Base-by-base conservation (phyloP, 2,329 filamentous ascomycete genomes). In the Ceratocystis variospora region DNA sequence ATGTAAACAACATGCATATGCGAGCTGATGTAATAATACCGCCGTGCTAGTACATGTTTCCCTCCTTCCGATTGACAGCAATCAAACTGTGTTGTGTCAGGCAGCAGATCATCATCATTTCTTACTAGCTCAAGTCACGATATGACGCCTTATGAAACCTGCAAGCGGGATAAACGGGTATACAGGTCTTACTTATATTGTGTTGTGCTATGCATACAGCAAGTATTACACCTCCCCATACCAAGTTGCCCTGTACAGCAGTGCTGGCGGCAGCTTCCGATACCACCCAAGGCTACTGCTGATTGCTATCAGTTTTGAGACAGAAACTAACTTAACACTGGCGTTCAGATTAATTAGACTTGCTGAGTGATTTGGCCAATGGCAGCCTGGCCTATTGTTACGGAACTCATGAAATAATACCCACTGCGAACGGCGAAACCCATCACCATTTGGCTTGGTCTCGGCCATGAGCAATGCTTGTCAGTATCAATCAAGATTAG, bases 141-240 rank as follows among this genome's bases (percentile, higher is more conserved):
- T n/a, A 59, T 33, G 53, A 59, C 53, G 28, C 28, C 53, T 37
- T 33, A 59, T 59, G 53, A 59, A 59, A 59, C 53, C 22, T 31
- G 15, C 53, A n/a, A n/a, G 53, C 17, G 53, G 53, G 5, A 59
- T 25, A 19, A 31, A n/a, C 53, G 28, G 28, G 22, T 59, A 19
- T 37, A 7, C 53, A 25, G 28, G 22, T 59, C 22, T 25, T 25
- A 25, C 22, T 25, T 25, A 25, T 2, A 12, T 33, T 59, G 17
- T 28, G n/a, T 59, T 33, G 53, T 33, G 5, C n/a, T 19, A 10
- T 15, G 28, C 22, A 50, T 10, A 33, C 22, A 28, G 3, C 19
- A 22, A 33, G 8, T 28, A 63, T 37, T 50, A 63, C 46, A 48
- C 2, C n/a, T 46, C 12, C 28, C 45, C 41, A 19, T 19, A n/a